Percentiles rank a stretch among this genome's conserved stretches.
These are phyloP conservation scores for Colletotrichum navitas DNA, from an alignment of 2,329 filamentous ascomycete genomes.

Conservation along the genomic window DNA sequence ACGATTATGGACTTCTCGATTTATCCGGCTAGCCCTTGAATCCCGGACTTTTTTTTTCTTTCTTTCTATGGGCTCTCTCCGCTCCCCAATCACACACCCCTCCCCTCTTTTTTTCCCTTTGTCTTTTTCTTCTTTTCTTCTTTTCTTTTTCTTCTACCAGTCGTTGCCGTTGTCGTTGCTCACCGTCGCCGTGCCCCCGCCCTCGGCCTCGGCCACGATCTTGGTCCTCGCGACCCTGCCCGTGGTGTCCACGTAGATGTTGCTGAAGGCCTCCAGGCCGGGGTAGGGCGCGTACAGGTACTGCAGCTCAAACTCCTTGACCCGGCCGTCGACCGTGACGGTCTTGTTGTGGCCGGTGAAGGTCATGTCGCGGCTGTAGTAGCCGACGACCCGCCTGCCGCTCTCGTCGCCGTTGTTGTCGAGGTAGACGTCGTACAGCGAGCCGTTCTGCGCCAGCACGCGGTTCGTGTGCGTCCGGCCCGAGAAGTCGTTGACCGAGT, in stretches of 20 bases:
- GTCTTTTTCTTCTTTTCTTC: too few relatives aligned
- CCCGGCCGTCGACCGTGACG: constrained; percentile 59
- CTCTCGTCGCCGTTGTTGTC: constrained; percentile 65
- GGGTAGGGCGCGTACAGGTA: constrained; percentile 66
- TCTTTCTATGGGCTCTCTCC: too few relatives aligned
- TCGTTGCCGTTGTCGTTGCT: constrained; percentile 51
- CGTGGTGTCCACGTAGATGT: constrained; percentile 61
- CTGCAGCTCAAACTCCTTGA: constrained; percentile 62
- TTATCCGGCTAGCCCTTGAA: not conserved
- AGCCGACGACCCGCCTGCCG: constrained; percentile 59
- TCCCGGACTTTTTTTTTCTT: not conserved
- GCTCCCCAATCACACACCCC: not conserved
- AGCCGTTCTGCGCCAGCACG: constrained; percentile 66
- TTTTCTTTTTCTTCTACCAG: not conserved
- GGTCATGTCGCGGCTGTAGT: constrained; percentile 64
- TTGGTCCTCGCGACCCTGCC: constrained; percentile 64
- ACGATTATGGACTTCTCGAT: not conserved
- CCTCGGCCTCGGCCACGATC: constrained; percentile 64
- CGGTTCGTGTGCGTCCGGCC: constrained; percentile 69
- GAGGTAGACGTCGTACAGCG: constrained; percentile 65
- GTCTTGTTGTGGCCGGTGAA: constrained; percentile 67
- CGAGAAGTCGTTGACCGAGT: constrained; percentile 70
- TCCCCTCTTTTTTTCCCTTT: too few relatives aligned
- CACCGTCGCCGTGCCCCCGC: constrained; percentile 65
- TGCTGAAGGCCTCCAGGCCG: constrained; percentile 59